Evolutionary conservation across 306 rosid species (phyloP), one percentile per base, ranked within the genome.

Genomic region (Lupinus albus): DNA sequence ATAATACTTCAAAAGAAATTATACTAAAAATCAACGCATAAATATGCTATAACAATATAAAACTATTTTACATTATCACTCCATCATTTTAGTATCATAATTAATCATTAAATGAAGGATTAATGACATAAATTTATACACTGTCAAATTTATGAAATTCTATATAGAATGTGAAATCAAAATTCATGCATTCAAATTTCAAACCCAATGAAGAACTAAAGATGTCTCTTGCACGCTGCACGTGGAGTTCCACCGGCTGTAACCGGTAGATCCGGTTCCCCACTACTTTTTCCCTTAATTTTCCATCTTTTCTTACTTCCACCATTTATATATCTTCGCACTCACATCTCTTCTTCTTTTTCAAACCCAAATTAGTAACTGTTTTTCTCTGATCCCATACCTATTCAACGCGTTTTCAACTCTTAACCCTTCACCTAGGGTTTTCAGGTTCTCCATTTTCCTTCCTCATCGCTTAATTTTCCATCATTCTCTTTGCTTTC

Each of bases 181-280:
- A n/a, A n/a, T n/a, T n/a, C n/a, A n/a, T n/a, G n/a, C n/a, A n/a
- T n/a, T n/a, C n/a, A n/a, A n/a, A n/a, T n/a, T n/a, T n/a, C n/a
- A n/a, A n/a, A n/a, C n/a, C n/a, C n/a, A n/a, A n/a, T n/a, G n/a
- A n/a, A n/a, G n/a, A n/a, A n/a, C n/a, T n/a, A n/a, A n/a, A n/a
- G n/a, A n/a, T n/a, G n/a, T n/a, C n/a, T n/a, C n/a, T n/a, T n/a
- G n/a, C n/a, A n/a, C n/a, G n/a, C n/a, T n/a, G n/a, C n/a, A n/a
- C n/a, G n/a, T n/a, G n/a, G n/a, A n/a, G 13, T 50, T 6, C 45
- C 16, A 80, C 84, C 62, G 84, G 86, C 65, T 55, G 62, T 56
- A 44, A 36, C 89, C 84, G 84, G 85, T 77, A 55, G 28, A 38
- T 39, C 73, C 77, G 58, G 76, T 81, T 69, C 41, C 66, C 44